phyloP scores from a whole-genome alignment of 495 filamentous ascomycete genomes.

The Hypomontagnella monticulosa region DNA sequence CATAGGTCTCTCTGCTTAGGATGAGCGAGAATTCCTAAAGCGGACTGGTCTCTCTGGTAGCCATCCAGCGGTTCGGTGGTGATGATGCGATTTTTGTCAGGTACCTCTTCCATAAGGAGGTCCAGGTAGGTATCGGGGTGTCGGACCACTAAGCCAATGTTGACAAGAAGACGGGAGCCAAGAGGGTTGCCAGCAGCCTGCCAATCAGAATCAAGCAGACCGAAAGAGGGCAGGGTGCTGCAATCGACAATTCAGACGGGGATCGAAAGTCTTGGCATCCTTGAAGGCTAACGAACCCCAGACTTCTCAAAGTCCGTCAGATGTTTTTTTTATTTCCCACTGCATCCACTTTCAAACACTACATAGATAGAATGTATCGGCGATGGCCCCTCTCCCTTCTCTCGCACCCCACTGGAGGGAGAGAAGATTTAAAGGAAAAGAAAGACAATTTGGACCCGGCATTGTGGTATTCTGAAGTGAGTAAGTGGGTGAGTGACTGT shows the following conservation, averaged over 20 bases:
- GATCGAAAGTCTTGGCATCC: conserved; percentile 44
- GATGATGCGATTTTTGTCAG: conserved; percentile 34
- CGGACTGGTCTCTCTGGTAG: conserved; percentile 23
- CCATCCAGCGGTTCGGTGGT: conserved; percentile 19
- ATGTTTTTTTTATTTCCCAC: conserved; percentile 31
- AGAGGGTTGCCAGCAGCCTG: conserved; percentile 29
- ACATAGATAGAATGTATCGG: no score
- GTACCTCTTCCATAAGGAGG: conserved; percentile 19
- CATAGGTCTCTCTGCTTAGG: no score
- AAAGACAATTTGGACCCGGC: conserved; percentile 18
- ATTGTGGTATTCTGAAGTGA: conserved; percentile 38
- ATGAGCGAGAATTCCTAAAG: conserved; percentile 13
- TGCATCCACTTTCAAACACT: conserved; percentile 27
- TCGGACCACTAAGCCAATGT: conserved; percentile 37
- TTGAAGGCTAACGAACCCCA: conserved; percentile 38
- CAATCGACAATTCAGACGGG: conserved; percentile 47
- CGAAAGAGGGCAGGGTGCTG: conserved; percentile 36
- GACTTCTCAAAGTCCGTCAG: conserved; percentile 31
- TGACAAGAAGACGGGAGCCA: conserved; percentile 33
- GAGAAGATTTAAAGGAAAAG: not conserved
- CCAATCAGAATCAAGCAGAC: conserved; percentile 36
- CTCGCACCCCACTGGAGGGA: conserved; percentile 20
- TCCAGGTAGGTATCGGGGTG: conserved; percentile 33
- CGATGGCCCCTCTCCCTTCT: conserved; percentile 13
- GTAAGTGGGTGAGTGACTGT: conserved; percentile 5